These are phyloP conservation scores for Azolla pinnata DNA, from an alignment of 75 land plant genomes.

Conservation along the genomic window DNA sequence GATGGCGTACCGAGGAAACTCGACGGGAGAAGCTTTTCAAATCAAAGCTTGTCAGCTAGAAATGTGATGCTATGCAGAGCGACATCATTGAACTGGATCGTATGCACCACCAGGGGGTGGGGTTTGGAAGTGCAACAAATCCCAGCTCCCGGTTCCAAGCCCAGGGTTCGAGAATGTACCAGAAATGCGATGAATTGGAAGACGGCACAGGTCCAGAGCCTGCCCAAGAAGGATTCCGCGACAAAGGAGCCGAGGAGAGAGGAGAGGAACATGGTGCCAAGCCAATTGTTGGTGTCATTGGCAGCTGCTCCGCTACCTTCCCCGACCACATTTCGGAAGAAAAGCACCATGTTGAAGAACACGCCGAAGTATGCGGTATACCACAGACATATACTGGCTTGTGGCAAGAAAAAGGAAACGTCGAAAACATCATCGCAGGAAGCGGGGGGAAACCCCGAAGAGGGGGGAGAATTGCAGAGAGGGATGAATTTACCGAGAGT, in stretches of 20 bases:
- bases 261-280: constrained; percentile 54
- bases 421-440: too few species aligned
- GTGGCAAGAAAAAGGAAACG: too few species aligned
- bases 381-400: constrained; percentile 6
- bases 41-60: not conserved
- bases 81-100: not conserved
- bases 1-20: not conserved
- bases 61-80: not conserved
- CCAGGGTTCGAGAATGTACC: too few species aligned
- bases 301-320: constrained; percentile 60
- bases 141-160: too few species aligned
- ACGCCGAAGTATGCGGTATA: constrained; percentile 51
- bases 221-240: constrained; percentile 69
- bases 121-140: too few species aligned
- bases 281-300: constrained; percentile 60
- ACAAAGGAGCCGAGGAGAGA: constrained; percentile 74
- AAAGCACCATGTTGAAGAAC: constrained; percentile 61
- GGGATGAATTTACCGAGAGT: too few species aligned
- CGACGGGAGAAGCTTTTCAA: not conserved
- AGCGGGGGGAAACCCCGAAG: too few species aligned
- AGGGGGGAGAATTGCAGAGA: too few species aligned
- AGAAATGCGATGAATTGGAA: constrained; percentile 47
- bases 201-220: constrained; percentile 58
- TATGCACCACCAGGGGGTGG: too few species aligned
- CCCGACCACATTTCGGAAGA: constrained; percentile 46